Base-by-base conservation (phyloP, 495 filamentous ascomycete species). In the Trypethelium eluteriae region DNA sequence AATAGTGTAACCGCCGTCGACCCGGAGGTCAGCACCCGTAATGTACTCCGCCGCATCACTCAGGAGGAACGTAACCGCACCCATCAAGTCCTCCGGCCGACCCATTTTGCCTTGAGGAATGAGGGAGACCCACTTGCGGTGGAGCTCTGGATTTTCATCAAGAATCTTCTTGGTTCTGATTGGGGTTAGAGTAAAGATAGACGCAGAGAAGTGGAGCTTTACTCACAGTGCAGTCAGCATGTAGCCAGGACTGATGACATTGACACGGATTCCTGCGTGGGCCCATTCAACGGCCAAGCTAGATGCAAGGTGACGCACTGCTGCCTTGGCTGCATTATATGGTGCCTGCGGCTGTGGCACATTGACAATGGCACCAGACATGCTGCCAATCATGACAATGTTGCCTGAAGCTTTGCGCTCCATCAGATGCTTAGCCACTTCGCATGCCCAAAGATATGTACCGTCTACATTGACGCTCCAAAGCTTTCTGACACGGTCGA, bases 391-490 rank as follows among this genome's bases (percentile, higher is more conserved):
- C 80, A 96, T 90, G 67, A 97, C 89, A 76, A 98, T 91, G 78
- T 88, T 93, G 4, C 94, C 93, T 3, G 84, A 81, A 16, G 81
- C 80, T 69, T 91, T 85, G 68, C 90, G 85, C 70, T 86, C 86
- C 86, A 96, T 93, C 67, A 98, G 77, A 70, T 98, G 93, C 74
- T 89, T 88, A 16, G 93, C 93, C 18, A 96, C 87, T 32, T 84
- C 88, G 12, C 85, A 88, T 2, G 93, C 91, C 74, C 92, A 96
- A 32, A 96, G 79, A 70, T 95, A 97, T 25, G 93, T 96, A 14
- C 94, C 94, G 69, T 98, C 89, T 0, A 97, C 92, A 69, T 97
- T 96, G 71, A 98, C 93, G 12, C 86, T 86, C 91, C 90, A 96
- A 16, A 97, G 84, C 80, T 94, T 95, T 78, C 91, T 85, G 76